These are phyloP conservation scores for Solanum phureja DNA, from an alignment of 257 asterid species.

Conservation along the genomic window DNA sequence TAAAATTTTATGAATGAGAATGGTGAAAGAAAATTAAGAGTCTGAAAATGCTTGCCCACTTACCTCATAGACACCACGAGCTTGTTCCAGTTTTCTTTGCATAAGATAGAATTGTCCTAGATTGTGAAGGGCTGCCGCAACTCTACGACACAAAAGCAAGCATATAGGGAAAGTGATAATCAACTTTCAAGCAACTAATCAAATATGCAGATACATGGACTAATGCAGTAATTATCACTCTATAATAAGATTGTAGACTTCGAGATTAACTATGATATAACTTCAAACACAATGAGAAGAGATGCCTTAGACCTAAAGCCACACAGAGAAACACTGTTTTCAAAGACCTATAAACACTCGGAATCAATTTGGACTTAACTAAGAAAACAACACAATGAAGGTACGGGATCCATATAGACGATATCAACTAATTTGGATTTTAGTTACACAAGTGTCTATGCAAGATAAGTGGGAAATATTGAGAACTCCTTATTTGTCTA, in stretches of 20 bases:
- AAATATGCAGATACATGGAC: background rate
- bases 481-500: background rate
- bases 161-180: background rate
- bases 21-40: background rate
- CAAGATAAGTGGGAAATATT: background rate
- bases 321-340: background rate
- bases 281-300: background rate
- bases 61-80: slow-evolving; percentile 85
- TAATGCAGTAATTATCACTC: background rate
- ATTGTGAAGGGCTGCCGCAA: slow-evolving; percentile 96
- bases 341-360: background rate
- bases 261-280: background rate
- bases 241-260: background rate
- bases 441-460: background rate
- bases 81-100: slow-evolving; percentile 55
- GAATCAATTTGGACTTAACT: background rate
- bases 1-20: background rate
- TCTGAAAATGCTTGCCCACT: background rate
- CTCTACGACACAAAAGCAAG: slow-evolving; percentile 33
- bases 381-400: background rate
- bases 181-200: background rate
- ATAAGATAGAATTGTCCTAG: slow-evolving; percentile 76
- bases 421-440: background rate
- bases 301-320: background rate
- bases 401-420: background rate